Percentiles rank a stretch among this genome's conserved stretches.
phyloP scores from a whole-genome alignment of 164 flowering plant genomes.

The Protea cynaroides region DNA sequence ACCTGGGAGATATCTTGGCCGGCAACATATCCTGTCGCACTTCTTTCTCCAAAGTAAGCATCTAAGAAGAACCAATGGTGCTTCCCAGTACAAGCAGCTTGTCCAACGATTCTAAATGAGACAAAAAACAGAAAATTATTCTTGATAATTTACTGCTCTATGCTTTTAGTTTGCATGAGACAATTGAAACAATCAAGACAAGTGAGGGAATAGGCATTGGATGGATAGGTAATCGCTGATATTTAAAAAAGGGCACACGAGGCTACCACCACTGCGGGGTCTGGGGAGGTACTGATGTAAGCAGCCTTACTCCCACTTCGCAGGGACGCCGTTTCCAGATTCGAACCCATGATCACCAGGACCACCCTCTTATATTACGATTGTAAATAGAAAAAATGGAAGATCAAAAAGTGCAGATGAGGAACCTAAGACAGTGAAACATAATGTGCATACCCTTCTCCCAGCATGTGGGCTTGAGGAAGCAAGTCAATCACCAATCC shows the following conservation, averaged over 20 bases:
- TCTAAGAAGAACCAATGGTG: constrained; percentile 61
- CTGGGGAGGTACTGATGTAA: too few relatives aligned
- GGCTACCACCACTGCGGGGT: too few relatives aligned
- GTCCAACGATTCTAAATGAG: constrained; percentile 49
- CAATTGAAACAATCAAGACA: constrained; percentile 1
- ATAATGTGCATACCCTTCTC: constrained; percentile 60
- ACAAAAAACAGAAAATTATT: constrained; percentile 12
- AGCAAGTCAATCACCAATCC: constrained; percentile 43
- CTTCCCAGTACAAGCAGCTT: constrained; percentile 56
- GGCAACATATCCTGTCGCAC: constrained; percentile 16
- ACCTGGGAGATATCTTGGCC: constrained; percentile 41
- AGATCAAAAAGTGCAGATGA: neutral
- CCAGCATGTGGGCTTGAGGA: constrained; percentile 55
- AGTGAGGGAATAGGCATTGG: neutral
- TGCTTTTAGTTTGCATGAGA: neutral
- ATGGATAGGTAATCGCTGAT: neutral
- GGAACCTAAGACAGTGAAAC: neutral
- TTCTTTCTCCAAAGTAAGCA: constrained; percentile 24
- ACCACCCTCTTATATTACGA: too few relatives aligned
- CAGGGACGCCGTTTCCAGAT: too few relatives aligned
- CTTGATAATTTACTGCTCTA: neutral
- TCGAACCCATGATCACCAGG: too few relatives aligned
- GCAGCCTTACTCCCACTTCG: too few relatives aligned
- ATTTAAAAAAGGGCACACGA: too few relatives aligned
- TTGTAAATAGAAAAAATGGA: neutral